Evolutionary conservation across 169 alveolate species (phyloP).

Genomic region (Plasmodium cynomolgi): DNA sequence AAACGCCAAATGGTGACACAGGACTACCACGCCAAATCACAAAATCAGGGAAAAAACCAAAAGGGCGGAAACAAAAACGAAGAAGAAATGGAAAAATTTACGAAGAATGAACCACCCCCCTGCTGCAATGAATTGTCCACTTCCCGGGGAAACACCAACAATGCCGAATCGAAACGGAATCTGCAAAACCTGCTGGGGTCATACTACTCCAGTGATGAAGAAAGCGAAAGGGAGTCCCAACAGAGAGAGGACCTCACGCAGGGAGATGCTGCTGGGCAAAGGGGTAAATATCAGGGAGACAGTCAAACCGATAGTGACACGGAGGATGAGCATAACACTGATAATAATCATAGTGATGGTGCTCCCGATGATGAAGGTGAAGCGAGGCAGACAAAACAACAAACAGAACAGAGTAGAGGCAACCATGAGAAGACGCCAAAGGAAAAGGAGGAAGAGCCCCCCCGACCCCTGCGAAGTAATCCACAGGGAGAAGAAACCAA

Average conservation of each 20-base stretch:
- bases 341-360: not conserved
- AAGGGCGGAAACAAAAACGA: not conserved
- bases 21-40: not conserved
- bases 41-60: not conserved
- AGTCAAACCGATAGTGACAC: not conserved
- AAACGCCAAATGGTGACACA: not conserved
- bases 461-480: not conserved
- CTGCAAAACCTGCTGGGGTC: slow-evolving; percentile 9
- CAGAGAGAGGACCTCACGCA: not conserved
- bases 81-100: not conserved
- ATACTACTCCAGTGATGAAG: slow-evolving; percentile 56
- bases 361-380: not conserved
- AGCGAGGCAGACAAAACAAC: not conserved
- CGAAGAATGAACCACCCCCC: not conserved
- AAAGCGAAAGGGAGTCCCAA: slow-evolving; percentile 8
- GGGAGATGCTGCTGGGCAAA: not conserved
- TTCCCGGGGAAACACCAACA: not conserved
- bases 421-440: not conserved
- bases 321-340: not conserved
- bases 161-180: slow-evolving; percentile 12
- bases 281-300: not conserved
- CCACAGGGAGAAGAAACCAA: not conserved
- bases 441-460: not conserved
- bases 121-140: not conserved
- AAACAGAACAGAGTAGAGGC: not conserved